Evolutionary conservation across 257 asterid species (phyloP).

Genomic region (Coffea eugenioides): DNA sequence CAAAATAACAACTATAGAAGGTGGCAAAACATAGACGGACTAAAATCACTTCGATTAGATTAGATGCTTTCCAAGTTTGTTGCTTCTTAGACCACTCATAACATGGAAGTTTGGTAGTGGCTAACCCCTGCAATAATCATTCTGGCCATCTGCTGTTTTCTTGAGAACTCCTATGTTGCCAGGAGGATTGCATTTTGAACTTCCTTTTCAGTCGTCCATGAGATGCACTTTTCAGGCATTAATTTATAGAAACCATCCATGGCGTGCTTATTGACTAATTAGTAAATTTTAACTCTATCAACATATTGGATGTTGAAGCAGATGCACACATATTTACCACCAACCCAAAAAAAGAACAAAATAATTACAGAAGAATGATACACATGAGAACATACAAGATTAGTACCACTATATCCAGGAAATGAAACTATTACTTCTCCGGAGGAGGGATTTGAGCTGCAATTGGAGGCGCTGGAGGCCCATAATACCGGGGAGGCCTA

Average conservation of each 20-base stretch:
- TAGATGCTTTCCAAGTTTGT: not conserved
- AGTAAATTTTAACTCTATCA: too few relatives aligned
- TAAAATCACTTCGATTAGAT: too few relatives aligned
- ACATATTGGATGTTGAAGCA: too few relatives aligned
- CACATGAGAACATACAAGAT: too few relatives aligned
- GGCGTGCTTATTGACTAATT: not conserved
- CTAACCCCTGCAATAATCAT: too few relatives aligned
- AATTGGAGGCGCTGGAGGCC: slow-evolving; percentile 49
- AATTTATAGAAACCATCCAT: not conserved
- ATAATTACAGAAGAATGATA: not conserved
- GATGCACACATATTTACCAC: not conserved
- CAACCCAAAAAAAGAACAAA: not conserved
- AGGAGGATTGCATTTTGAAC: not conserved
- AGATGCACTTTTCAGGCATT: not conserved
- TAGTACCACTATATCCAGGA: too few relatives aligned
- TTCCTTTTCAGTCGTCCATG: too few relatives aligned
- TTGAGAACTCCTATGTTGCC: too few relatives aligned
- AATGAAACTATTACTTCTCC: slow-evolving; percentile 6
- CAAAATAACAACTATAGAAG: not conserved
- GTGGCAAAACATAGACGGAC: not conserved
- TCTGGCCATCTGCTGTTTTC: too few relatives aligned
- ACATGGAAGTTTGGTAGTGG: too few relatives aligned
- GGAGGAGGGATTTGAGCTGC: slow-evolving; percentile 12
- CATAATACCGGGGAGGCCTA: slow-evolving; percentile 35
- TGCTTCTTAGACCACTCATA: too few relatives aligned